phyloP scores from a whole-genome alignment of 2,329 filamentous ascomycete genomes.

The Camptophora hylomeconis region DNA sequence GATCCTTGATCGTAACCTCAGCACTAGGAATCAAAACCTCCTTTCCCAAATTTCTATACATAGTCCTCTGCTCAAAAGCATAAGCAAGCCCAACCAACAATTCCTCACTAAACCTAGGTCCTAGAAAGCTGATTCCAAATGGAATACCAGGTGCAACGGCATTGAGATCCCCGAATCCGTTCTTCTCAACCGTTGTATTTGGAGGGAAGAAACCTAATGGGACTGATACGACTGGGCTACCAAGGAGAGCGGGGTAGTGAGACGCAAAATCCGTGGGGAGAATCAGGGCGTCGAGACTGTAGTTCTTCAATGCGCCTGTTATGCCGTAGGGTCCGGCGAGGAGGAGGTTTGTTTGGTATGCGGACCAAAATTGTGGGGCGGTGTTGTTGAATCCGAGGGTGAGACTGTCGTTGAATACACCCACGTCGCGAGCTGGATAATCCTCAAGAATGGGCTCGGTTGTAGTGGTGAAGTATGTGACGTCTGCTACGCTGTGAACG shows the following conservation, averaged over 20 bases:
- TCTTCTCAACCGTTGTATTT: slow-evolving; percentile 33
- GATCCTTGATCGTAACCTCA: too few relatives aligned
- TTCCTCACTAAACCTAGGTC: slow-evolving; percentile 47
- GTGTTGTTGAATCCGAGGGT: slow-evolving; percentile 43
- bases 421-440: slow-evolving; percentile 50
- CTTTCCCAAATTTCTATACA: slow-evolving; percentile 33
- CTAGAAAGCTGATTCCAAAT: slow-evolving; percentile 53
- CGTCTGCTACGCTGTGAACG: slow-evolving; percentile 38
- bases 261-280: slow-evolving; percentile 41
- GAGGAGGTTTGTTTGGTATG: slow-evolving; percentile 40
- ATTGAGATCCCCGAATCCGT: slow-evolving; percentile 39
- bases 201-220: slow-evolving; percentile 46
- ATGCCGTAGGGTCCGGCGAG: slow-evolving; percentile 48
- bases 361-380: slow-evolving; percentile 42
- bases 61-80: slow-evolving; percentile 52
- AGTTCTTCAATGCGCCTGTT: slow-evolving; percentile 43
- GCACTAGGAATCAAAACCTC: too few relatives aligned
- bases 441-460: slow-evolving; percentile 41
- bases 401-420: slow-evolving; percentile 41
- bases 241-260: slow-evolving; percentile 41
- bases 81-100: slow-evolving; percentile 52
- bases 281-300: slow-evolving; percentile 49
- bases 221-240: slow-evolving; percentile 49
- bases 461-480: slow-evolving; percentile 42
- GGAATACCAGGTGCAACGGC: slow-evolving; percentile 40